phyloP scores from a whole-genome alignment of 768 basidiomycete species.

The Floccularia luteovirens region DNA sequence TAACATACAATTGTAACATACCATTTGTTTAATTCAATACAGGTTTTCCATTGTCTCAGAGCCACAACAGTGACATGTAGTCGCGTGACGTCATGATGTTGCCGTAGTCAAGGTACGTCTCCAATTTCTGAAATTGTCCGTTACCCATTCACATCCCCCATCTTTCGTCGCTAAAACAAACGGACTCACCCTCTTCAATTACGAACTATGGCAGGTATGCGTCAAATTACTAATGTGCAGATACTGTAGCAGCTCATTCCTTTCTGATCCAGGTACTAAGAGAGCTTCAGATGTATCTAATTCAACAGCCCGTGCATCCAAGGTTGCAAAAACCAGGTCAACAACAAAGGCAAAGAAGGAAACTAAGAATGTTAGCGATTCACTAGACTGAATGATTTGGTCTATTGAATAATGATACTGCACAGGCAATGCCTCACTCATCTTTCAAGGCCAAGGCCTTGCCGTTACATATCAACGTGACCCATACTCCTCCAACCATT shows the following conservation, averaged over 20 bases:
- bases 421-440: conserved; percentile 38
- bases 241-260: background rate
- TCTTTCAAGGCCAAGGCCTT: conserved; percentile 59
- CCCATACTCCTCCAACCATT: conserved; percentile 51
- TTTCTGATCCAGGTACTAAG: conserved; percentile 26
- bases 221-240: background rate
- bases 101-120: too few species aligned
- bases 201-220: background rate
- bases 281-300: conserved; percentile 31
- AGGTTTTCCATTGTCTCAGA: too few species aligned
- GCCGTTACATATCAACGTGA: conserved; percentile 62
- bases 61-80: too few species aligned
- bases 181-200: too few species aligned
- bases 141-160: too few species aligned
- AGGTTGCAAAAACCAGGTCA: conserved; percentile 40
- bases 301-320: conserved; percentile 36
- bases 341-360: conserved; percentile 23
- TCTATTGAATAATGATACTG: conserved; percentile 3
- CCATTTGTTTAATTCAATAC: too few species aligned
- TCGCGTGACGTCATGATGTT: too few species aligned
- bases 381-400: conserved; percentile 7
- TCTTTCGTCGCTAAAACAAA: background rate
- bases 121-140: too few species aligned
- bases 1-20: too few species aligned
- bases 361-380: conserved; percentile 42